Evolutionary conservation across 2,329 filamentous ascomycete species (phyloP).

Genomic region (Pestalotiopsis sp.): DNA sequence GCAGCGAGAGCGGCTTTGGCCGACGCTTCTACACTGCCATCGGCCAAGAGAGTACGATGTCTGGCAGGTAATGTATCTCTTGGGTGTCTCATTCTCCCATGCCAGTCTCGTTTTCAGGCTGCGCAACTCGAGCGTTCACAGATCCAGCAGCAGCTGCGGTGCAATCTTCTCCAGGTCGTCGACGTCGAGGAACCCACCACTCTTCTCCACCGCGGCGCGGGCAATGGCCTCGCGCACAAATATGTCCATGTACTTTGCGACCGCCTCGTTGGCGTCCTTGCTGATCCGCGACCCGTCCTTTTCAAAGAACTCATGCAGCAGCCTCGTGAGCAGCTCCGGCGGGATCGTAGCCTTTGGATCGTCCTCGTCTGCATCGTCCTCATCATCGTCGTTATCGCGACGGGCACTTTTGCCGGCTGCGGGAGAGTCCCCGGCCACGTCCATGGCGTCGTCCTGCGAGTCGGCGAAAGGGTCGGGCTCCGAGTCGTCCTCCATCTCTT

Average conservation of each 20-base stretch:
- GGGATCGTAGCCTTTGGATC: slow-evolving; percentile 61
- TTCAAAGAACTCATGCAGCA: slow-evolving; percentile 81
- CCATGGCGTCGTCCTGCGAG: slow-evolving; percentile 26
- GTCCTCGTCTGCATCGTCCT: slow-evolving; percentile 36
- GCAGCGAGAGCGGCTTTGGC: too few relatives aligned
- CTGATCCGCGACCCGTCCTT: slow-evolving; percentile 71
- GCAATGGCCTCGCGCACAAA: slow-evolving; percentile 91
- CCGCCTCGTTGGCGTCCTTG: slow-evolving; percentile 73
- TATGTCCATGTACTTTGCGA: slow-evolving; percentile 85
- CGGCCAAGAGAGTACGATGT: too few relatives aligned
- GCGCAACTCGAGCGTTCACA: slow-evolving; percentile 49
- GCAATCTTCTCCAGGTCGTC: slow-evolving; percentile 89
- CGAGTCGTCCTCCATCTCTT: slow-evolving; percentile 11
- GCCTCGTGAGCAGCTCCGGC: slow-evolving; percentile 69
- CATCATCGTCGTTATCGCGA: slow-evolving; percentile 29
- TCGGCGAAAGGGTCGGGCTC: slow-evolving; percentile 29
- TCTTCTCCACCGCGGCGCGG: slow-evolving; percentile 71
- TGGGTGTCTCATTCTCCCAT: too few relatives aligned
- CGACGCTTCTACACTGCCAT: too few relatives aligned
- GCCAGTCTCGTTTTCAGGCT: not conserved
- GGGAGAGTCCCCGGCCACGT: slow-evolving; percentile 20
- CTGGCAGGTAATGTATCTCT: too few relatives aligned
- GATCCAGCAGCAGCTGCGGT: slow-evolving; percentile 83
- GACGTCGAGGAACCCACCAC: slow-evolving; percentile 74
- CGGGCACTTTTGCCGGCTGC: slow-evolving; percentile 17